Base-by-base conservation (phyloP, 1,139 yeast species). In the Protomyces inundatus region DNA sequence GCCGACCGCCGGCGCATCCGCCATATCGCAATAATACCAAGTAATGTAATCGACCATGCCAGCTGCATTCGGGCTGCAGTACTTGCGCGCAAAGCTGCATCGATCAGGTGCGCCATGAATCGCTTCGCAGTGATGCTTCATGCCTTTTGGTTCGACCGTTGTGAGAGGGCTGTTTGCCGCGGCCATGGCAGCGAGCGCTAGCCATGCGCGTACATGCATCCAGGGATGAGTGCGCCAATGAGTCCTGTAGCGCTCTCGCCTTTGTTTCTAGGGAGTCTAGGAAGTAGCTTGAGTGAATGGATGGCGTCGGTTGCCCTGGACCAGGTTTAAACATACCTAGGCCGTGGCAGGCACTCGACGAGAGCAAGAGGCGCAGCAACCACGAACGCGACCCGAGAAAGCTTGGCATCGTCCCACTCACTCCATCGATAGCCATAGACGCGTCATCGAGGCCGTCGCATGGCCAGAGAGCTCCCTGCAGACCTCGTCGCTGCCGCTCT, bases 21-120 rank as follows among this genome's bases (percentile, higher is more conserved):
- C 61, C 14, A 64, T 51, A 1, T 72, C 66, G 64, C 78, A 76
- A 67, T 76, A 76, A 66, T 74, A 75, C 12, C 70, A 66, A 51
- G 71, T 68, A 46, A 75, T 65, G 64, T 76, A 76, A 66, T 76
- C 68, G 56, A 75, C 61, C 59, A 70, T 65, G 2, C 77, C 76
- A 7, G 70, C 65, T 12, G 67, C 65, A 39, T 73, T 76, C 1
- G 68, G 70, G 9, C 65, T 60, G 66, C 78, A 76, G 65, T 74
- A 59, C n/a, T 69, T 66, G 34, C 64, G 61, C 10, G 74, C 77
- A 67, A 71, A 76, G 16, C 66, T 67, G 68, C 78, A 76, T 61
- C 73, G 70, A 67, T 74, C 73, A 12, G 51, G 48, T 12, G 71
- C 73, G 4, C 66, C 37, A 55, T 48, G 61, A 9, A 67, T 67